A percentile compares a stretch with the other conserved stretches of the same genome.
These are phyloP conservation scores for Ogataea pini DNA, from an alignment of 805 yeast species.

Conservation along the genomic window DNA sequence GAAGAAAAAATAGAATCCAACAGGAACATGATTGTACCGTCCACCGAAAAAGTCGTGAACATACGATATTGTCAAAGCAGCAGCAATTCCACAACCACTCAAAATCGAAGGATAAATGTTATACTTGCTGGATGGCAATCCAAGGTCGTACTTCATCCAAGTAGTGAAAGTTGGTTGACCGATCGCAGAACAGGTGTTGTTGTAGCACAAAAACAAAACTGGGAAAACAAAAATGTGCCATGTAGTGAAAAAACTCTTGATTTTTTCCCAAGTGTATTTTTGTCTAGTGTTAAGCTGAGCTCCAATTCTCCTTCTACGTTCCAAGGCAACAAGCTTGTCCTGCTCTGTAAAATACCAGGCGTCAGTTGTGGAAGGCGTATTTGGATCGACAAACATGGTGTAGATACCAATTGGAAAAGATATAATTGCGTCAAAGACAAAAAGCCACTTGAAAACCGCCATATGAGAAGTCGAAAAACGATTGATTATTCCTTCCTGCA, in stretches of 20 bases:
- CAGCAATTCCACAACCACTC: constrained; percentile 40
- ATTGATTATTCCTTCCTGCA: constrained; percentile 37
- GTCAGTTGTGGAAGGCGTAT: constrained; percentile 46
- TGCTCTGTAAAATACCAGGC: constrained; percentile 41
- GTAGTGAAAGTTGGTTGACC: constrained; percentile 44
- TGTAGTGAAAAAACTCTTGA: constrained; percentile 42
- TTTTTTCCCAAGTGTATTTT: constrained; percentile 41
- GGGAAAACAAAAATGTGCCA: constrained; percentile 54
- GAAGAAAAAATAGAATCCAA: constrained; percentile 39
- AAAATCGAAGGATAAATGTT: constrained; percentile 44
- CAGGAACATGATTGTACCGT: constrained; percentile 38
- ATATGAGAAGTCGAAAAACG: constrained; percentile 22
- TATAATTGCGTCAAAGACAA: constrained; percentile 45
- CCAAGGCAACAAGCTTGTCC: constrained; percentile 44
- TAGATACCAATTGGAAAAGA: constrained; percentile 41
- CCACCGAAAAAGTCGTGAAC: constrained; percentile 40
- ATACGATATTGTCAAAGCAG: constrained; percentile 39
- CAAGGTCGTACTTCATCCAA: constrained; percentile 44
- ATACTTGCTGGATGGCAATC: constrained; percentile 36
- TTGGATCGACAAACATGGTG: constrained; percentile 46
- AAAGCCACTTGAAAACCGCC: constrained; percentile 47
- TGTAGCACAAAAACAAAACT: constrained; percentile 38
- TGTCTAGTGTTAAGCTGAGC: constrained; percentile 47
- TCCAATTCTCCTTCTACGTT: constrained; percentile 42
- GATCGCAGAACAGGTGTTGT: constrained; percentile 37